A percentile compares a stretch with the other conserved stretches of the same genome.
These are phyloP conservation scores for Phytophthora pisi DNA, from an alignment of 352 stramenopile genomes.

Conservation along the genomic window DNA sequence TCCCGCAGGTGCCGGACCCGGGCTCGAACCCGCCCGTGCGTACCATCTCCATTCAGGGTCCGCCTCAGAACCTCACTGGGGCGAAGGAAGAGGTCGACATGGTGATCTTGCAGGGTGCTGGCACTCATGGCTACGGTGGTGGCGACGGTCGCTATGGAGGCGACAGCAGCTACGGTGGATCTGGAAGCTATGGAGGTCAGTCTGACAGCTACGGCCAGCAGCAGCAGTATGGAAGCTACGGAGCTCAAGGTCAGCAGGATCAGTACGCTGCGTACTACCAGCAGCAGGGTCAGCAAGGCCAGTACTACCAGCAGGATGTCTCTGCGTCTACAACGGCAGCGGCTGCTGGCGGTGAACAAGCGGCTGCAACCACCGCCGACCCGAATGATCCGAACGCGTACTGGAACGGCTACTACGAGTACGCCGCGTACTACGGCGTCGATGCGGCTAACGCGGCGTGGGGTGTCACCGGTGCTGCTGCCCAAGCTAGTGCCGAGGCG, in stretches of 20 bases:
- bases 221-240: constrained; percentile 54
- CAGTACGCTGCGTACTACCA: constrained; percentile 81
- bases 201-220: constrained; percentile 51
- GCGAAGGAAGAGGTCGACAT: constrained; percentile 85
- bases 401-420: constrained; percentile 91
- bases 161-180: constrained; percentile 32
- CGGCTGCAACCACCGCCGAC: constrained; percentile 49
- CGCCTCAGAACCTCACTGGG: constrained; percentile 54
- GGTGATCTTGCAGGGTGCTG: constrained; percentile 77
- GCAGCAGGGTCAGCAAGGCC: constrained; percentile 50
- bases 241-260: constrained; percentile 51
- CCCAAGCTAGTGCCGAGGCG: constrained; percentile 66
- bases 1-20: constrained; percentile 88
- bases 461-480: constrained; percentile 80
- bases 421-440: constrained; percentile 88
- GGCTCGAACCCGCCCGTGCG: constrained; percentile 88
- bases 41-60: constrained; percentile 83
- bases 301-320: constrained; percentile 71
- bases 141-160: constrained; percentile 26
- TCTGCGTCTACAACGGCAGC: constrained; percentile 16
- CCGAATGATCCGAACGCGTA: constrained; percentile 90
- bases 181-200: constrained; percentile 38
- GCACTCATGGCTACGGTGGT: constrained; percentile 44
- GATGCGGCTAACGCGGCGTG: constrained; percentile 85
- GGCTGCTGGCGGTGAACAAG: constrained; percentile 23